These are phyloP conservation scores for Schoenoplectus triqueter DNA, from an alignment of 202 grass and related monocot species.

Conservation along the genomic window DNA sequence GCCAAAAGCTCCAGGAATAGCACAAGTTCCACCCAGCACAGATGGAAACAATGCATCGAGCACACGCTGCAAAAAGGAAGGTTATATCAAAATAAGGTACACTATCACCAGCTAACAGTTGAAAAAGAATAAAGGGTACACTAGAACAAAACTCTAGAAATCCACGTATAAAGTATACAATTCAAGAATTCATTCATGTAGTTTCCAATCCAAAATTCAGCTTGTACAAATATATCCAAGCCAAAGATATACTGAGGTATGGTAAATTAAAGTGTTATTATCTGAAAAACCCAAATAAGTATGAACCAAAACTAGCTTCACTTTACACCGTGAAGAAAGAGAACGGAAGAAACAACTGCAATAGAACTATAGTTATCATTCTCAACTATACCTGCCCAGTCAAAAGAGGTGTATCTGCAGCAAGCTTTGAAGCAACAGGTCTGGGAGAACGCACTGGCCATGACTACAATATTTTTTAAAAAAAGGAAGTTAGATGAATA, in stretches of 20 bases:
- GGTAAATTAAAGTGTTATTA: neutral
- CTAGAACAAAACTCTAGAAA: neutral
- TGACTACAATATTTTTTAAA: constrained; percentile 38
- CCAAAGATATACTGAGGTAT: constrained; percentile 2
- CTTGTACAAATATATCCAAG: neutral
- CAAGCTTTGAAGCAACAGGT: constrained; percentile 81
- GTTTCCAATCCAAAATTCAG: neutral
- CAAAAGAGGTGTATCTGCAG: constrained; percentile 86
- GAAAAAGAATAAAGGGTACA: constrained; percentile 19
- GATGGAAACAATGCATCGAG: constrained; percentile 93
- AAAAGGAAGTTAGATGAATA: constrained; percentile 23
- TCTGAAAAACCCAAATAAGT: neutral
- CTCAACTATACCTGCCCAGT: constrained; percentile 69
- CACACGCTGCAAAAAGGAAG: constrained; percentile 57
- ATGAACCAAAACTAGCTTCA: neutral
- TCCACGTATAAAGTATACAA: neutral
- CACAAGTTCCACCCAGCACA: constrained; percentile 90
- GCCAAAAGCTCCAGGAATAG: constrained; percentile 92
- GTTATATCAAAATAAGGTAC: constrained; percentile 2
- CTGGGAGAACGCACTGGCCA: constrained; percentile 93
- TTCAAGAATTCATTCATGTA: neutral
- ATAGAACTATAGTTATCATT: neutral
- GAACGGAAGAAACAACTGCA: neutral
- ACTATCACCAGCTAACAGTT: neutral
- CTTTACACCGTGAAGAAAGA: neutral